Conservation (phyloP, 2,329 filamentous ascomycete genomes). For the Fusarium globosum region DNA sequence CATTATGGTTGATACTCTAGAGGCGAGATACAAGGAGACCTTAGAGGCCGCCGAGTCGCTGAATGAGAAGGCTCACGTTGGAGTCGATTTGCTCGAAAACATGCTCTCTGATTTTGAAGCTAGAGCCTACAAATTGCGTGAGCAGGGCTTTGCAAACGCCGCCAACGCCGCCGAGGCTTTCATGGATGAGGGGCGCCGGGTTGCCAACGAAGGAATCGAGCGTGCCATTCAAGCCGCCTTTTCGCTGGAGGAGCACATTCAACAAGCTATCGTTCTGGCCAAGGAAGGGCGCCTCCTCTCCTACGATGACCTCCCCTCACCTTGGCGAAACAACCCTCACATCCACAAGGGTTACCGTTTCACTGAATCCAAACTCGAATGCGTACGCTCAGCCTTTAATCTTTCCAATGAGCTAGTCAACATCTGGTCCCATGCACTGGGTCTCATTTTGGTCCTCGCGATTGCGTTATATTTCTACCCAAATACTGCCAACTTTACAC, state of each 20-base stretch:
- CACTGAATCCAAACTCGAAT: slow-evolving; percentile 89
- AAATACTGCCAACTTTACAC: slow-evolving; percentile 83
- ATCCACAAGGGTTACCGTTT: slow-evolving; percentile 94
- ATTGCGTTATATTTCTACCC: slow-evolving; percentile 98
- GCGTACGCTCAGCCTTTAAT: slow-evolving; percentile 83
- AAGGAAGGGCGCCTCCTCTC: slow-evolving; percentile 84
- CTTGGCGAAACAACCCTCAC: slow-evolving; percentile 95
- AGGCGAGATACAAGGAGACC: slow-evolving; percentile 87
- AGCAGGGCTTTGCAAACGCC: slow-evolving; percentile 75
- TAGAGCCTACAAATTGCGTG: slow-evolving; percentile 81
- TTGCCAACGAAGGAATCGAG: slow-evolving; percentile 82
- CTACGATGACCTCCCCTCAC: slow-evolving; percentile 90
- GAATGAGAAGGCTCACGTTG: slow-evolving; percentile 90
- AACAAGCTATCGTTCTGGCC: slow-evolving; percentile 79
- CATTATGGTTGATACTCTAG: slow-evolving; percentile 92
- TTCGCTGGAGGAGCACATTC: slow-evolving; percentile 85
- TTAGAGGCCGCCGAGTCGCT: slow-evolving; percentile 85
- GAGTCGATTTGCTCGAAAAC: slow-evolving; percentile 85
- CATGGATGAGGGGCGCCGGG: slow-evolving; percentile 81
- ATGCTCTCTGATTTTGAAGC: slow-evolving; percentile 89
- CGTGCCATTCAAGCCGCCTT: slow-evolving; percentile 85
- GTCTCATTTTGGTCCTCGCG: slow-evolving; percentile 86
- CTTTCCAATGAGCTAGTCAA: slow-evolving; percentile 96
- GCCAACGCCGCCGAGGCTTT: slow-evolving; percentile 76
- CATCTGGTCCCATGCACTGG: slow-evolving; percentile 96